Percentiles rank a stretch among this genome's conserved stretches.
Conservation (phyloP, 192 early-diverging fungal species). For the Gryganskiella cystojenkinii region DNA sequence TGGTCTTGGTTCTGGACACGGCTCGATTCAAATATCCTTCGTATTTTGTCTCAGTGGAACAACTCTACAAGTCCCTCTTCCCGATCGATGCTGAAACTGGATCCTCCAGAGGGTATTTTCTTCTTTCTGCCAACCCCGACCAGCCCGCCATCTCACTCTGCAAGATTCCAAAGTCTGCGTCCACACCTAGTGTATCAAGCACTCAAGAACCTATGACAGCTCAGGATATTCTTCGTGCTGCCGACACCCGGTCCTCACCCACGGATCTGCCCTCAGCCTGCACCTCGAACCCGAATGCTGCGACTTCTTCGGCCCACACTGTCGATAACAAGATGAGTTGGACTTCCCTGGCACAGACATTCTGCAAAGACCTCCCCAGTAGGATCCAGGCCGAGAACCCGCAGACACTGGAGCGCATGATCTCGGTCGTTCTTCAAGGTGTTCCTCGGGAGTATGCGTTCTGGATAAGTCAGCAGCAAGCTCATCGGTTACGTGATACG, state of each 20-base stretch:
- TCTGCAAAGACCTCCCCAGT: conserved; percentile 64
- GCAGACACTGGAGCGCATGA: conserved; percentile 55
- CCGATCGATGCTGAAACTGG: conserved; percentile 86
- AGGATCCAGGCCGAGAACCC: conserved; percentile 64
- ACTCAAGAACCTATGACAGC: not conserved
- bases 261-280: conserved; percentile 3
- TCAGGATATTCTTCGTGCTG: conserved; percentile 3
- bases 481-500: conserved; percentile 40
- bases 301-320: conserved; percentile 9
- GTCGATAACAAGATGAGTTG: conserved; percentile 56
- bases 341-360: conserved; percentile 63
- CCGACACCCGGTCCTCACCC: not conserved
- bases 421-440: conserved; percentile 61
- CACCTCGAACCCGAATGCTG: conserved; percentile 10
- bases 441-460: conserved; percentile 55
- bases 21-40: conserved; percentile 94
- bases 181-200: not conserved
- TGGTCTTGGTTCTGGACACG: conserved; percentile 87
- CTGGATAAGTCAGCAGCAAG: conserved; percentile 55
- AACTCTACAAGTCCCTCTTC: conserved; percentile 83
- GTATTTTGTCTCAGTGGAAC: conserved; percentile 80
- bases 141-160: conserved; percentile 50
- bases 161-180: conserved; percentile 38
- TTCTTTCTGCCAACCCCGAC: conserved; percentile 66
- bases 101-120: conserved; percentile 86